Base-by-base conservation (phyloP, 2,329 filamentous ascomycete species). In the Aspergillus intermedius region DNA sequence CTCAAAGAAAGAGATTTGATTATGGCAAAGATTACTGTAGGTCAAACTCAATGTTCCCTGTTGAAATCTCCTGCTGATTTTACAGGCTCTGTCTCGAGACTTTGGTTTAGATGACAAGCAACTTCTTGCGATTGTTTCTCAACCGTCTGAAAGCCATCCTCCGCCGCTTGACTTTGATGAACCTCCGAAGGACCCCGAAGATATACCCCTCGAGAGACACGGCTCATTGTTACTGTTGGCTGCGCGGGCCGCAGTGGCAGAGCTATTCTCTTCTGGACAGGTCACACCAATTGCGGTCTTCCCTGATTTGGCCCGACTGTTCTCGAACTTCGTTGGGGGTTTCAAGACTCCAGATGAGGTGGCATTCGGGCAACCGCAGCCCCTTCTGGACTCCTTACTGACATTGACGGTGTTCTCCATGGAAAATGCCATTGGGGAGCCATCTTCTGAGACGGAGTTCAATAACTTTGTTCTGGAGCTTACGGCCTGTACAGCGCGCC, bases 151-250 rank as follows among this genome's bases (percentile, higher is more conserved):
- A 63, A 73, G 62, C 62, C 73, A 60, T 54, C 68, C 51, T 1
- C 64, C 71, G 2, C 72, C 70, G 3, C 64, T 72, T 3, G 73
- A 76, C 46, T 79, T 82, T 55, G 77, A 80, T 34, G 77, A 81
- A 13, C 73, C 76, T 6, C 80, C 80, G 2, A 67, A 66, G 17
- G 71, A 71, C 13, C 73, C 75, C 5, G 71, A 73, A 15, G 76
- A 79, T 35, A 79, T 83, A 42, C 77, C 77, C 0, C 63, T 82
- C 0, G 80, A 80, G 42, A 72, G 77, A 41, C 74, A 77, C 32
- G 80, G 79, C 1, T 73, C 78, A 12, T 60, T 82, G 9, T 65
- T 81, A 12, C 66, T 83, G 4, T 71, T 80, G 45, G 70, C 77
- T 1, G 78, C 77, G n/a, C 71, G 77, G 12, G 70, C 71, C 21